These are phyloP conservation scores for Daldinia grandis DNA, from an alignment of 495 filamentous ascomycete genomes.

Conservation along the genomic window DNA sequence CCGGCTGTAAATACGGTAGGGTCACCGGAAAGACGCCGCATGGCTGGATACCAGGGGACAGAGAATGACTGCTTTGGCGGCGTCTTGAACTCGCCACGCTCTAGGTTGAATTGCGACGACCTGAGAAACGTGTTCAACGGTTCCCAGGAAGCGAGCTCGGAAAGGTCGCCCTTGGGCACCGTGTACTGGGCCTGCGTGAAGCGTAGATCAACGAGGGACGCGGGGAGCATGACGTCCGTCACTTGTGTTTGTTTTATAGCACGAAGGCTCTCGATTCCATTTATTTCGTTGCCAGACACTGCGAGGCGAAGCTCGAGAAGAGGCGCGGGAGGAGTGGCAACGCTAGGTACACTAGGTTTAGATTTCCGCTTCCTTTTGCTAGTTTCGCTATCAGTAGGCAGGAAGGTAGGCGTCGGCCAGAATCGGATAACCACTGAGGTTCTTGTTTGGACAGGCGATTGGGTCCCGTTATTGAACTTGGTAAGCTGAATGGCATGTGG, in stretches of 20 bases:
- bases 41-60: conserved; percentile 45
- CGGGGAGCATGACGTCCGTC: conserved; percentile 50
- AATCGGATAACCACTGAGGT: conserved; percentile 32
- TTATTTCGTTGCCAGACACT: conserved; percentile 37
- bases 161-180: conserved; percentile 27
- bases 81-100: conserved; percentile 46
- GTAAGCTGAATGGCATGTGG: conserved; percentile 43
- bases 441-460: conserved; percentile 9
- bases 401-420: conserved; percentile 28
- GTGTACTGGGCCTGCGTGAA: conserved; percentile 49
- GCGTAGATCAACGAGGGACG: conserved; percentile 50
- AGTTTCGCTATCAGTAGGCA: conserved; percentile 4
- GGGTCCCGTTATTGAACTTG: conserved; percentile 10
- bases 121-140: conserved; percentile 51
- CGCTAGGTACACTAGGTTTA: background rate
- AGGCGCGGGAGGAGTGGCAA: conserved; percentile 36
- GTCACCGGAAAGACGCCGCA: background rate
- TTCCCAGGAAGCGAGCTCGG: conserved; percentile 36
- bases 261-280: conserved; percentile 32
- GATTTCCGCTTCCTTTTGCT: background rate
- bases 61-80: conserved; percentile 49
- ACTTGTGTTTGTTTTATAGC: conserved; percentile 29
- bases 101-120: conserved; percentile 47
- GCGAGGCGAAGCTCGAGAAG: conserved; percentile 52
- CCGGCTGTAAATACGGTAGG: background rate